Evolutionary conservation across 306 rosid genomes (phyloP), one percentile per base, ranked within the genome.

Genomic region (Sesbania bispinosa): DNA sequence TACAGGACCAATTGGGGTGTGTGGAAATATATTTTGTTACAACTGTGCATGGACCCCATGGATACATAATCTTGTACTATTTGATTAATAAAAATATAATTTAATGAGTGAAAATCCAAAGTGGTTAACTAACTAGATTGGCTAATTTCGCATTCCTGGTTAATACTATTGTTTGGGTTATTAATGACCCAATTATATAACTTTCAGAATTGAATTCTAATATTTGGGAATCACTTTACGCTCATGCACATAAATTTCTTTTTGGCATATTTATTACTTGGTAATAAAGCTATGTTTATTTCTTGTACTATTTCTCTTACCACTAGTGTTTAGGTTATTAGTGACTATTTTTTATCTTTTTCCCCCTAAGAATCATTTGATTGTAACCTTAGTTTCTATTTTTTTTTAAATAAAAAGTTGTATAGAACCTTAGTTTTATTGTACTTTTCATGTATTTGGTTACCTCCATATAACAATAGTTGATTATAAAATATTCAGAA

Each of bases 1-100:
- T 81, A 87, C 98, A 0, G 98, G 98, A 52, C 97, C 96, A 67
- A 67, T 71, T 53, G 97, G 98, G 88, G 98, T 94, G 83, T 7
- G 80, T 73, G 32, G 35, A 79, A 54, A 38, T 55, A 36, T 43
- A 59, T 35, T 32, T 45, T 43, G 51, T 77, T 47, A 47, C 32
- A 69, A 53, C 20, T 65, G 23, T 46, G 27, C 46, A 36, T 57
- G 38, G 9, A 24, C 11, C 55, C 20, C 39, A 47, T 55, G 15
- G 33, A 6, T 14, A 2, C 21, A 67, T 73, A 48, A 57, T 47
- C 39, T 5, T 62, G 16, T 38, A n/a, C 62, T 7, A 24, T 58
- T 33, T 46, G 14, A 69, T 69, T 41, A 35, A 42, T 51, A 5
- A 46, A 67, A 23, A 43, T 32, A 16, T 59, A 70, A 16, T 53